phyloP scores from a whole-genome alignment of 176 grass and related monocot species.

The Zoysia japonica region DNA sequence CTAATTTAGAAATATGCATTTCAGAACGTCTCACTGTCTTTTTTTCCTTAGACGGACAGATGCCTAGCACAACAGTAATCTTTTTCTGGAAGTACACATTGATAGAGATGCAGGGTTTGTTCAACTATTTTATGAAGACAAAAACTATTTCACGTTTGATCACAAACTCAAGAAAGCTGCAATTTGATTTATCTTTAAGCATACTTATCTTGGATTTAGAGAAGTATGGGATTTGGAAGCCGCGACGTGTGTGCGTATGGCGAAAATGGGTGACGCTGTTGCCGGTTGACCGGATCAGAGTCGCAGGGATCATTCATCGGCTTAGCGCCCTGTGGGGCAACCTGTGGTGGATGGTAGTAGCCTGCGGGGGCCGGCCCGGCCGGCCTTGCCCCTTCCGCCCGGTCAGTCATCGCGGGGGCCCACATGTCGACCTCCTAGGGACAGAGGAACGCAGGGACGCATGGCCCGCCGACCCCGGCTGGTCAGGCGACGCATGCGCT shows the following conservation, averaged over 20 bases:
- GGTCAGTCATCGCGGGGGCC: slow-evolving; percentile 29
- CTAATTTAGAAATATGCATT: background rate
- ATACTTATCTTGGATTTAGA: too few relatives aligned
- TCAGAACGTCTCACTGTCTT: too few relatives aligned
- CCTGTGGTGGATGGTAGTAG: slow-evolving; percentile 32
- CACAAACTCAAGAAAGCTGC: too few relatives aligned
- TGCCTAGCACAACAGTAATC: too few relatives aligned
- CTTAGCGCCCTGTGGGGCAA: slow-evolving; percentile 8
- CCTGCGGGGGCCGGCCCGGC: slow-evolving; percentile 39
- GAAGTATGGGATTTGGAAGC: too few relatives aligned
- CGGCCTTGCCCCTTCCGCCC: background rate
- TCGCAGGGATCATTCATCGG: slow-evolving; percentile 1
- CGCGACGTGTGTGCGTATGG: slow-evolving; percentile 1
- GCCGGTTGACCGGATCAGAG: slow-evolving; percentile 42
- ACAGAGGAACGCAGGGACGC: background rate
- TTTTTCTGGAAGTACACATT: too few relatives aligned
- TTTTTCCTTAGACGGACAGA: too few relatives aligned
- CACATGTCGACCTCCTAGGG: slow-evolving; percentile 14
- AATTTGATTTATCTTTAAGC: too few relatives aligned
- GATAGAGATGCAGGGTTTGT: too few relatives aligned
- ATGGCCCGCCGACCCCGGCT: background rate
- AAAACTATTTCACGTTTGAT: too few relatives aligned
- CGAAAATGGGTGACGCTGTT: slow-evolving; percentile 2
- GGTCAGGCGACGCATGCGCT: slow-evolving; percentile 38
- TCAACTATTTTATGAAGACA: too few relatives aligned